Percentiles rank a stretch among this genome's conserved stretches.
Evolutionary conservation across 805 yeast species (phyloP).

Genomic region (Huiozyma sinensis): DNA sequence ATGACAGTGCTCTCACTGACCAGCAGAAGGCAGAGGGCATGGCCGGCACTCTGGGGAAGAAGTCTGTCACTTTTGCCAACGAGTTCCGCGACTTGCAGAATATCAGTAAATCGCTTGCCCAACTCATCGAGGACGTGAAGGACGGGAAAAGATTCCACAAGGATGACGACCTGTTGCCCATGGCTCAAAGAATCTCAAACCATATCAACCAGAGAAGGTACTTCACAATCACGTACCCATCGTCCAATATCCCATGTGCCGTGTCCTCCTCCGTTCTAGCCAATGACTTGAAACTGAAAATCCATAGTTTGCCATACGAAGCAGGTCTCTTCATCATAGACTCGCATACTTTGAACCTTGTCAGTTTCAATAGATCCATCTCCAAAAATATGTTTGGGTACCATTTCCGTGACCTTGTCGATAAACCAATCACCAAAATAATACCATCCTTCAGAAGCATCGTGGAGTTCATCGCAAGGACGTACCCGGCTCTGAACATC

Average conservation of each 20-base stretch:
- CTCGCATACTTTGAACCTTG: slow-evolving; percentile 36
- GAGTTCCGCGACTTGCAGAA: slow-evolving; percentile 16
- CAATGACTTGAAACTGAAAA: slow-evolving; percentile 43
- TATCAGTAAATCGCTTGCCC: slow-evolving; percentile 21
- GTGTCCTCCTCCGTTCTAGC: slow-evolving; percentile 49
- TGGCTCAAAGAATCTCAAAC: slow-evolving; percentile 31
- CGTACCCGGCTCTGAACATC: slow-evolving; percentile 32
- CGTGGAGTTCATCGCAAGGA: slow-evolving; percentile 22
- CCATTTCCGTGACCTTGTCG: slow-evolving; percentile 34
- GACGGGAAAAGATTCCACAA: slow-evolving; percentile 14
- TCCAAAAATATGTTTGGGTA: slow-evolving; percentile 71
- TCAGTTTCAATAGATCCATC: slow-evolving; percentile 73
- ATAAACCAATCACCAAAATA: slow-evolving; percentile 42
- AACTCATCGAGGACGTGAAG: slow-evolving; percentile 21
- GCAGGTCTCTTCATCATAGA: slow-evolving; percentile 76
- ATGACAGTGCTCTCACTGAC: background rate
- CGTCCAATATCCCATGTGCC: slow-evolving; percentile 59
- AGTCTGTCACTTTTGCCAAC: slow-evolving; percentile 19
- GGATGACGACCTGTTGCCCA: slow-evolving; percentile 24
- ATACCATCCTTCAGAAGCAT: slow-evolving; percentile 51
- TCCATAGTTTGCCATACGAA: slow-evolving; percentile 73
- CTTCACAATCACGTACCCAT: slow-evolving; percentile 43
- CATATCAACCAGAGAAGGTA: slow-evolving; percentile 49
- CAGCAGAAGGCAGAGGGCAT: background rate
- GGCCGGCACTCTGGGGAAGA: background rate